Evolutionary conservation across 331 rosid genomes (phyloP).

Genomic region (Spiraea crenata): DNA sequence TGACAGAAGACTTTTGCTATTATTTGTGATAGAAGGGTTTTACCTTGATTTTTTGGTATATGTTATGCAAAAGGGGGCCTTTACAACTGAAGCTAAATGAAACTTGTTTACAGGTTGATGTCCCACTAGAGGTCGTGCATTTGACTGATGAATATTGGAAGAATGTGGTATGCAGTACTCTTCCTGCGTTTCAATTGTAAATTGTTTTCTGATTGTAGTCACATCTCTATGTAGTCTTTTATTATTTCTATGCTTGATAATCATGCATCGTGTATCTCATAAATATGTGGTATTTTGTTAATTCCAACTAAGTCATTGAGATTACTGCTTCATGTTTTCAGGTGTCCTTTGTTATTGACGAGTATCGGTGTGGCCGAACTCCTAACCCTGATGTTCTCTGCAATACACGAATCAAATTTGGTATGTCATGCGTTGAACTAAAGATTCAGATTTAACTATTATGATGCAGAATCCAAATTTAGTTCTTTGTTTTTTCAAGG

Average conservation of each 20-base stretch:
- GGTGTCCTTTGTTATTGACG: constrained; percentile 88
- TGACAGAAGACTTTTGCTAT: neutral
- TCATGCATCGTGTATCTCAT: neutral
- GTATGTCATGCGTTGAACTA: constrained; percentile 40
- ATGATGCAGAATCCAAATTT: neutral
- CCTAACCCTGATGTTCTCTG: constrained; percentile 97
- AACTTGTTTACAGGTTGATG: constrained; percentile 53
- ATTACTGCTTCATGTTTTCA: constrained; percentile 28
- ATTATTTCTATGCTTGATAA: neutral
- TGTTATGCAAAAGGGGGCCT: neutral
- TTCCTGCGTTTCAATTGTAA: neutral
- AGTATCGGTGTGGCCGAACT: constrained; percentile 88
- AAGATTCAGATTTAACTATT: neutral
- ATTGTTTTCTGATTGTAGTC: neutral
- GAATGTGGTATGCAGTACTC: constrained; percentile 57
- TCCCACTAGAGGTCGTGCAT: constrained; percentile 87
- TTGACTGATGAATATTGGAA: constrained; percentile 94
- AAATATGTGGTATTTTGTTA: neutral
- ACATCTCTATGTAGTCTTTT: neutral
- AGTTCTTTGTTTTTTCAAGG: neutral
- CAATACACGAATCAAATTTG: constrained; percentile 92
- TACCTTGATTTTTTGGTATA: constrained; percentile 1
- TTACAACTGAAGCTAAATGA: constrained; percentile 18
- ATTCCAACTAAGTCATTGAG: constrained; percentile 3
- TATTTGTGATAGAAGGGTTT: neutral